Percentiles rank a stretch among this genome's conserved stretches.
Conservation (phyloP, 2,329 filamentous ascomycete species). For the Didymella segeticola region DNA sequence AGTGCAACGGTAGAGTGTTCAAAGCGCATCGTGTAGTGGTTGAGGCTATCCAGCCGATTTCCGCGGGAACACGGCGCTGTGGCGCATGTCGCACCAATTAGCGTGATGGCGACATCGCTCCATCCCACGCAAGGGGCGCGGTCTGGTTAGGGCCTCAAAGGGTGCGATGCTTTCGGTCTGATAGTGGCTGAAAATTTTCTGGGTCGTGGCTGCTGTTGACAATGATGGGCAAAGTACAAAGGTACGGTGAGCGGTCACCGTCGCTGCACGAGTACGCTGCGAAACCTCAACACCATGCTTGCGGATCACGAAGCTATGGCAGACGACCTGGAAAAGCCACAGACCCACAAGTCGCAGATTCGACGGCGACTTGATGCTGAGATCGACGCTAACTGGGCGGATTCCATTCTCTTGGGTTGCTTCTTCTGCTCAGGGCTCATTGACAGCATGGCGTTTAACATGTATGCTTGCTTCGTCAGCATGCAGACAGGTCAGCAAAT, state of each 20-base stretch:
- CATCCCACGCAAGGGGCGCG: constrained; percentile 8
- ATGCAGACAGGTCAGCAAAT: constrained; percentile 58
- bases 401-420: constrained; percentile 49
- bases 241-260: neutral
- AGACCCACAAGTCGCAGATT: constrained; percentile 8
- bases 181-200: constrained; percentile 17
- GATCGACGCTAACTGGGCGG: constrained; percentile 22
- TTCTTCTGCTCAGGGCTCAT: constrained; percentile 57
- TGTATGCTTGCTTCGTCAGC: constrained; percentile 58
- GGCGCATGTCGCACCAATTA: constrained; percentile 18
- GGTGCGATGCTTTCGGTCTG: neutral
- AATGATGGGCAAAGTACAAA: constrained; percentile 9
- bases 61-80: constrained; percentile 10
- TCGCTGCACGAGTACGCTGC: neutral
- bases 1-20: too few species aligned
- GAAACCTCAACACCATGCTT: neutral
- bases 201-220: constrained; percentile 11
- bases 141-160: neutral
- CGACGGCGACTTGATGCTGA: constrained; percentile 18
- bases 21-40: neutral
- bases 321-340: constrained; percentile 4
- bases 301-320: constrained; percentile 2
- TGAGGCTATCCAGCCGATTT: constrained; percentile 1
- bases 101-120: constrained; percentile 16
- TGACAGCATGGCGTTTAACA: constrained; percentile 57